Evolutionary conservation across 2,329 filamentous ascomycete species (phyloP).

Genomic region (Pseudogymnoascus sp.): DNA sequence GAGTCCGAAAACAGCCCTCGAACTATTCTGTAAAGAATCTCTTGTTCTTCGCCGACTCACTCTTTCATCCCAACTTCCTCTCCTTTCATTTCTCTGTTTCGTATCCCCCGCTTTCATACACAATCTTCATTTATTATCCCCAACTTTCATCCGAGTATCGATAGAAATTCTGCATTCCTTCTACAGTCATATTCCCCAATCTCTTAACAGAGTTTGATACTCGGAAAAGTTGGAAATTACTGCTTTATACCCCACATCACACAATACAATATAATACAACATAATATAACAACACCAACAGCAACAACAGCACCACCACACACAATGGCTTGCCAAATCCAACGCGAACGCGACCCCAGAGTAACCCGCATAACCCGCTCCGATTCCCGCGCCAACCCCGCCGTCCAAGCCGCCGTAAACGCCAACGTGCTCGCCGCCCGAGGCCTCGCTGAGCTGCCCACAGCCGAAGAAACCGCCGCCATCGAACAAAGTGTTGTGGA

Average conservation of each 20-base stretch:
- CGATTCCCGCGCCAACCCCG: background rate
- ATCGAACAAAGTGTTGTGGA: background rate
- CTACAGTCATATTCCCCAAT: background rate
- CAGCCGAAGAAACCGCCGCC: background rate
- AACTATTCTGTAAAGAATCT: background rate
- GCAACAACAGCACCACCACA: background rate
- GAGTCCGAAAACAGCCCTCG: background rate
- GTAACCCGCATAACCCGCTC: background rate
- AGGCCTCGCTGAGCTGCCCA: background rate
- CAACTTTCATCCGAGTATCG: background rate
- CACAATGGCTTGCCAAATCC: background rate
- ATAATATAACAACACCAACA: background rate
- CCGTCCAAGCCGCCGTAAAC: background rate
- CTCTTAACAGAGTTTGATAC: background rate
- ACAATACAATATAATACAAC: background rate
- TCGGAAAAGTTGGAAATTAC: background rate
- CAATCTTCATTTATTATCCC: background rate
- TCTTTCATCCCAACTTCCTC: background rate
- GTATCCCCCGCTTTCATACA: background rate
- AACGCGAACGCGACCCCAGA: background rate
- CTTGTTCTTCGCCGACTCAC: background rate
- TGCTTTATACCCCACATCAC: background rate
- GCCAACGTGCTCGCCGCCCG: background rate
- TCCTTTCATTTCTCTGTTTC: background rate
- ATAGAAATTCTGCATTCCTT: background rate